Evolutionary conservation across 108 stramenopile species (phyloP), one percentile per base, ranked within the genome.

Genomic region (Aurantiochytrium sp.): DNA sequence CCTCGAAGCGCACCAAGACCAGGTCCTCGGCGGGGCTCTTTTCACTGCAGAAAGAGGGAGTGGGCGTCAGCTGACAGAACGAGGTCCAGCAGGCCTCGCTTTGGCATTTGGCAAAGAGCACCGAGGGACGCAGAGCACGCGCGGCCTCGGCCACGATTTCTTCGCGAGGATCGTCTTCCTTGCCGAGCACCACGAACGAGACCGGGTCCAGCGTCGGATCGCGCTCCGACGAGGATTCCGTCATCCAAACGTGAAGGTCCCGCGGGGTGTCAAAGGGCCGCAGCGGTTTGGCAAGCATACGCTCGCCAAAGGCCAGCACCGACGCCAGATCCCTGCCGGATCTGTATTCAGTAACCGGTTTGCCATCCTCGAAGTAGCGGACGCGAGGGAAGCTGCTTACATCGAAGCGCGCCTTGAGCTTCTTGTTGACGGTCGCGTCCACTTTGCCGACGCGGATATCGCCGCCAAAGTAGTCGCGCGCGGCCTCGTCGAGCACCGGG

Each of bases 401-500:
- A 30, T 90, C 88, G 69, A 96, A 97, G 41, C 96, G 73, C 6
- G 92, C 89, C 10, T 90, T 68, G 0, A 96, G 87, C 2, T 94
- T 93, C 22, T 91, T 90, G 86, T 96, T 94, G 27, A 68, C 86
- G 4, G 91, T 91, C 6, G 94, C 95, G 52, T 97, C 94, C 32
- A 97, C 92, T 69, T 94, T 95, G 69, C 91, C 97, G 48, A 97
- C 95, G 31, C 93, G 93, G 42, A 97, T 91, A 10, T 88, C 86
- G 34, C 90, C 91, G 69, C 42, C 85, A 55, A 90, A 31, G 5
- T 81, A 48, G 42, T 68, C 59, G 19, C 65, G 45, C 8, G 89
- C 89, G 59, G 88, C 89, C 1, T 85, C 48, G 36, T 88, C 55
- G 87, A 90, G 92, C 55, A 89, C 92, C 0, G 92, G 92, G 22